Base-by-base conservation (phyloP, 805 yeast species). In the Kuraishia capsulata region DNA sequence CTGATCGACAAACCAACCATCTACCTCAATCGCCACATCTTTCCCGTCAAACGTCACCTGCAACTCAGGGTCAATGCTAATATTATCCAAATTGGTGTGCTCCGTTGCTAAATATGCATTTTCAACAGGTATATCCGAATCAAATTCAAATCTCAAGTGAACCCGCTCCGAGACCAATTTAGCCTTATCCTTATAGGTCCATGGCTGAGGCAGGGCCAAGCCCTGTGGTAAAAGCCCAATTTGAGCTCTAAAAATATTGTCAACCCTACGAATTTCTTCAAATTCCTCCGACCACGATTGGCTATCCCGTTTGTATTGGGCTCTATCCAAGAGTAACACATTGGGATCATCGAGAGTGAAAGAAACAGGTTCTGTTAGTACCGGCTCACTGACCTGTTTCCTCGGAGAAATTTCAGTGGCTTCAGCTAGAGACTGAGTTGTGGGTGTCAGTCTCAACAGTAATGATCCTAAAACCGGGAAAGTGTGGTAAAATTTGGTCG, bases 271-370 rank as follows among this genome's bases (percentile, higher is more conserved):
- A 26, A 40, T 20, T 17, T 40, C 43, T 13, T 40, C 43, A 3
- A 35, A 33, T 13, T 18, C 40, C 17, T 33, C 25, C 41, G 42
- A 41, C 14, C 39, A 36, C 13, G 36, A 38, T 20, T 41, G 42
- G 36, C 39, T 42, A 28, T 38, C 23, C 29, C 34, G 35, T 34
- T 20, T 35, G 8, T 20, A 18, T 24, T 21, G 36, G n/a, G 38
- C 44, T 25, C 20, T 30, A 24, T 41, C 44, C 24, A 41, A 30
- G 39, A 41, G 24, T 20, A 41, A 23, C 23, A 41, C 44, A 31
- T 41, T 41, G 24, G 42, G 41, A 20, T 41, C 44, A 10, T 38
- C 18, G 16, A 41, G 20, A 4, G 14, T 20, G 26, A 30, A 39
- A 9, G 20, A 8, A 13, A 39, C 42, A n/a, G 23, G 20, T 17